Base-by-base conservation (phyloP, 2,329 filamentous ascomycete species). In the Hymenoscyphus salicellus region DNA sequence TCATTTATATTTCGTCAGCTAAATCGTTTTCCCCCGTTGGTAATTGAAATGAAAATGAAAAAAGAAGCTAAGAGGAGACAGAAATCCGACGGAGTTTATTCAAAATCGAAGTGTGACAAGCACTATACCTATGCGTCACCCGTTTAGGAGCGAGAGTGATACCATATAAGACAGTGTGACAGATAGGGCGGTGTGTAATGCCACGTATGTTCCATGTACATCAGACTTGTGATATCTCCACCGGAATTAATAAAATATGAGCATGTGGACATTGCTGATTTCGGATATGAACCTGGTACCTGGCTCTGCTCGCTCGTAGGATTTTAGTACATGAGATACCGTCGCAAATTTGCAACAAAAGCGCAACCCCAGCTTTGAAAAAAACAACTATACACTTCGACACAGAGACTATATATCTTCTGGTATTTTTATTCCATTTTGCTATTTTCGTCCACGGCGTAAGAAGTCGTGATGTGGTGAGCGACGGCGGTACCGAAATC, bases 131-230 rank as follows among this genome's bases (percentile, higher is more conserved):
- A 49, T 11, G 7, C 41, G n/a, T n/a, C 17, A 49, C 20, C 43
- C 10, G 20, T 6, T 49, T 52, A 14, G 8, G 26, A 14, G 20
- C n/a, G 46, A 14, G 14, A 4, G 46, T 52, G 46, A 52, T 52
- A 52, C 46, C 46, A 26, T 20, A 52, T 23, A 23, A 26, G 14
- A 52, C 20, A 23, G 46, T 52, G 26, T 26, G 46, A 52, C 46
- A 52, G 46, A 52, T 26, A 52, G 46, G 46, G 46, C 46, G 46
- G 46, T 52, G 46, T 52, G 46, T 20, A 26, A 49, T 52, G 46
- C 46, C 46, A 52, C 46, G 46, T 52, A 52, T 20, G 5, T 52
- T 10, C 46, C n/a, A 20, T 52, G 46, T 52, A 14, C 46, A 23
- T 14, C 46, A 52, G 10, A 52, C 20, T 52, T 23, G 20, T 52